Evolutionary conservation across 352 stramenopile species (phyloP).

Genomic region (Phytophthora multivora): DNA sequence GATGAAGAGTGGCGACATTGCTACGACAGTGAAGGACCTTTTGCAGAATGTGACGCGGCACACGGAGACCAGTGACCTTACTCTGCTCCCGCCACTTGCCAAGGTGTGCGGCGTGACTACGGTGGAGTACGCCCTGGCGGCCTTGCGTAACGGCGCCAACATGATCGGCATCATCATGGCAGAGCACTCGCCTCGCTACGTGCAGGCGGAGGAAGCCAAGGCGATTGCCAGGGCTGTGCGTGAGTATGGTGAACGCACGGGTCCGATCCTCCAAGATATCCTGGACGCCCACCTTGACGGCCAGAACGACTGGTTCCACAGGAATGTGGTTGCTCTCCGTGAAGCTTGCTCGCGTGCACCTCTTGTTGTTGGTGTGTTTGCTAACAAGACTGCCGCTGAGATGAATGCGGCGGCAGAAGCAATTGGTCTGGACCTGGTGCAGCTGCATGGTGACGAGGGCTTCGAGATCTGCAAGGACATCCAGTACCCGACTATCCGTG

Average conservation of each 20-base stretch:
- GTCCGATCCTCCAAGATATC: conserved; percentile 58
- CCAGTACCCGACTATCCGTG: conserved; percentile 91
- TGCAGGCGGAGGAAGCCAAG: conserved; percentile 84
- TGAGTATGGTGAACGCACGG: conserved; percentile 93
- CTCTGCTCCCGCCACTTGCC: conserved; percentile 56
- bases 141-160: conserved; percentile 93
- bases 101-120: conserved; percentile 97
- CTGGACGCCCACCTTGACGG: conserved; percentile 39
- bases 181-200: conserved; percentile 89
- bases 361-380: conserved; percentile 96
- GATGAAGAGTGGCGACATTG: conserved; percentile 95
- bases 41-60: conserved; percentile 42
- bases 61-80: conserved; percentile 34
- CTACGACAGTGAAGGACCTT: conserved; percentile 83
- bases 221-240: conserved; percentile 92
- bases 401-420: conserved; percentile 90
- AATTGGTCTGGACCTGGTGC: conserved; percentile 96
- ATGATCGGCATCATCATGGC: conserved; percentile 98
- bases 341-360: conserved; percentile 73
- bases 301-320: conserved; percentile 83
- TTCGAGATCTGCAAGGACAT: conserved; percentile 87
- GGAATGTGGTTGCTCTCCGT: conserved; percentile 65
- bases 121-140: conserved; percentile 91
- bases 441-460: conserved; percentile 97
- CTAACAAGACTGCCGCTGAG: conserved; percentile 93